These are phyloP conservation scores for Manihot esculenta DNA, from an alignment of 441 rosid genomes.

Conservation along the genomic window DNA sequence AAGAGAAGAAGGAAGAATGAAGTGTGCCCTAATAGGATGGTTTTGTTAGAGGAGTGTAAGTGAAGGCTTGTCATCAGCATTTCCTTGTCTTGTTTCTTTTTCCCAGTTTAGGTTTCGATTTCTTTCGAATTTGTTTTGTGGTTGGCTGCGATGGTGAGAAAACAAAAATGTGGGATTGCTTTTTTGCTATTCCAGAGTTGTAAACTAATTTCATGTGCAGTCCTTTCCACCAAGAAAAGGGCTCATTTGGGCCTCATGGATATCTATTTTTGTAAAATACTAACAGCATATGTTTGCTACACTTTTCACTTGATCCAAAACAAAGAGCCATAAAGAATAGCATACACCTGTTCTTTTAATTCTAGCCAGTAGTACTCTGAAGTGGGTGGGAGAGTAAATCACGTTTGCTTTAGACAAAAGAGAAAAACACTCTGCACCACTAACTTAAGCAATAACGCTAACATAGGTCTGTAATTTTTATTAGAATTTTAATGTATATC, in stretches of 20 bases:
- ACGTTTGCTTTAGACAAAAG: not conserved
- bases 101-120: constrained; percentile 4
- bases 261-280: not conserved
- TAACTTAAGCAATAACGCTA: not conserved
- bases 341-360: constrained; percentile 27
- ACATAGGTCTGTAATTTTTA: too few species aligned
- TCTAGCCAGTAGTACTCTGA: constrained; percentile 17
- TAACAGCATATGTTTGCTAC: too few species aligned
- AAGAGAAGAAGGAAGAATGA: constrained; percentile 37
- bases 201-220: not conserved
- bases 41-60: constrained; percentile 31
- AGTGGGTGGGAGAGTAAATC: not conserved
- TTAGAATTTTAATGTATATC: not conserved
- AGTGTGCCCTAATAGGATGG: constrained; percentile 15
- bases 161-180: constrained; percentile 20
- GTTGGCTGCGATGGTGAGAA: constrained; percentile 20
- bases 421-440: not conserved
- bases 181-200: constrained; percentile 29
- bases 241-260: constrained; percentile 26
- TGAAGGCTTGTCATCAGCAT: constrained; percentile 40
- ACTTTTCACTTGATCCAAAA: not conserved
- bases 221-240: constrained; percentile 40
- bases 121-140: constrained; percentile 47
- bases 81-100: constrained; percentile 20
- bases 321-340: constrained; percentile 8